Evolutionary conservation across 1,284 basidiomycete genomes (phyloP).

Genomic region (Tilletia indica): DNA sequence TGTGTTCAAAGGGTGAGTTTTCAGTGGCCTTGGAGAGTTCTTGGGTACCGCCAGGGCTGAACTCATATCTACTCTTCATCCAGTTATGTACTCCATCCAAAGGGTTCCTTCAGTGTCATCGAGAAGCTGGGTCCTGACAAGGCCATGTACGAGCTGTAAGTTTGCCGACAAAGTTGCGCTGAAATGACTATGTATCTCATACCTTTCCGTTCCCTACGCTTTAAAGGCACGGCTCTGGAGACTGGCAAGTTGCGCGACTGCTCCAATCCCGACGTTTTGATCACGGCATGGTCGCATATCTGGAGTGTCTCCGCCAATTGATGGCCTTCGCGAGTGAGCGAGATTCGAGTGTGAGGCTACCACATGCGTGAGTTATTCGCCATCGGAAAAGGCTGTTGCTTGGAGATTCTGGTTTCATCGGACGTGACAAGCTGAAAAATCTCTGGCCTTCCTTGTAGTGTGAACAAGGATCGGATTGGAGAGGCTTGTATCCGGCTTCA

Average conservation of each 20-base stretch:
- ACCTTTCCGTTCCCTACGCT: slow-evolving; percentile 24
- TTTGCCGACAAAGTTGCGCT: slow-evolving; percentile 8
- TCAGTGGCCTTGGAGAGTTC: neutral
- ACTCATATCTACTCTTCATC: neutral
- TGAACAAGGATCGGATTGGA: slow-evolving; percentile 90
- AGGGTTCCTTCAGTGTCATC: slow-evolving; percentile 41
- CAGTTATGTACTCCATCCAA: slow-evolving; percentile 39
- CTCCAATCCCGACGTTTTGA: slow-evolving; percentile 94
- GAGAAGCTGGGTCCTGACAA: slow-evolving; percentile 30
- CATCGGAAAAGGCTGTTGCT: neutral
- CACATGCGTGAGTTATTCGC: slow-evolving; percentile 68
- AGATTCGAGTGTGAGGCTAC: slow-evolving; percentile 73
- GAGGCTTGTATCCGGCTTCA: slow-evolving; percentile 90
- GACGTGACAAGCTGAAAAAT: neutral
- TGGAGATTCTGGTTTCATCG: slow-evolving; percentile 25
- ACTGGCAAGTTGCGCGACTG: slow-evolving; percentile 78
- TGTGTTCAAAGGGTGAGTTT: slow-evolving; percentile 26
- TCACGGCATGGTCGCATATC: slow-evolving; percentile 88
- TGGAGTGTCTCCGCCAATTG: slow-evolving; percentile 88
- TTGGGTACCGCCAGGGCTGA: neutral
- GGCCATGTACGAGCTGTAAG: slow-evolving; percentile 32
- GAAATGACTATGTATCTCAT: no score
- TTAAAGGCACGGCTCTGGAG: slow-evolving; percentile 27
- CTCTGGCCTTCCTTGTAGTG: slow-evolving; percentile 61
- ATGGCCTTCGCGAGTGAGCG: slow-evolving; percentile 74